Percentiles rank a stretch among this genome's conserved stretches.
phyloP scores from a whole-genome alignment of 2,329 filamentous ascomycete genomes.

The Aspergillus pseudoglaucus region DNA sequence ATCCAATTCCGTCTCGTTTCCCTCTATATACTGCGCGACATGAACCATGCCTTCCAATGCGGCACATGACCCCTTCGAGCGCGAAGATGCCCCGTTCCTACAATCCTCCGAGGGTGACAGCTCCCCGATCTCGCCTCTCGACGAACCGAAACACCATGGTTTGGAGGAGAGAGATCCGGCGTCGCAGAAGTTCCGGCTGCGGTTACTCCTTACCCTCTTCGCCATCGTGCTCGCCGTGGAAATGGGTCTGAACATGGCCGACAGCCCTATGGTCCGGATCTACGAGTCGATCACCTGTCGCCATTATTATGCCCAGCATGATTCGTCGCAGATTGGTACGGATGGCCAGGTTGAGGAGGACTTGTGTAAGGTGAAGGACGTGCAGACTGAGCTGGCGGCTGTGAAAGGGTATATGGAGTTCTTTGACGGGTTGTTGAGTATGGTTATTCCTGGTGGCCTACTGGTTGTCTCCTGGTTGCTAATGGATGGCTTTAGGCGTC shows the following conservation, averaged over 20 bases:
- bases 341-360: constrained; percentile 41
- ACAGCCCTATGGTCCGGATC: constrained; percentile 42
- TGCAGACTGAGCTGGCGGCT: constrained; percentile 45
- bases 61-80: constrained; percentile 17
- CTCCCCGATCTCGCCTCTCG: not conserved
- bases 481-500: constrained; percentile 27
- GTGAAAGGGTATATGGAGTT: constrained; percentile 47
- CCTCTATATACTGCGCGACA: not conserved
- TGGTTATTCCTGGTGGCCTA: not conserved
- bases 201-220: constrained; percentile 37
- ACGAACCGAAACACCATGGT: constrained; percentile 2
- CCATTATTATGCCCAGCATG: constrained; percentile 36
- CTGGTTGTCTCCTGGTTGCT: not conserved
- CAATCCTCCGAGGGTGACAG: constrained; percentile 7
- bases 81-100: constrained; percentile 30
- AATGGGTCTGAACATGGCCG: constrained; percentile 39
- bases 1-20: not conserved
- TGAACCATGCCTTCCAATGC: constrained; percentile 16
- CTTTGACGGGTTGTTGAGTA: constrained; percentile 39
- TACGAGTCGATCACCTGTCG: constrained; percentile 46
- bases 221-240: constrained; percentile 39
- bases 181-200: constrained; percentile 24
- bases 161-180: not conserved
- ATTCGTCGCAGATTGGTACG: constrained; percentile 37
- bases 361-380: constrained; percentile 44